Percentiles rank a stretch among this genome's conserved stretches.
Evolutionary conservation across 306 rosid species (phyloP).

Genomic region (Pterocarpus macrocarpus): DNA sequence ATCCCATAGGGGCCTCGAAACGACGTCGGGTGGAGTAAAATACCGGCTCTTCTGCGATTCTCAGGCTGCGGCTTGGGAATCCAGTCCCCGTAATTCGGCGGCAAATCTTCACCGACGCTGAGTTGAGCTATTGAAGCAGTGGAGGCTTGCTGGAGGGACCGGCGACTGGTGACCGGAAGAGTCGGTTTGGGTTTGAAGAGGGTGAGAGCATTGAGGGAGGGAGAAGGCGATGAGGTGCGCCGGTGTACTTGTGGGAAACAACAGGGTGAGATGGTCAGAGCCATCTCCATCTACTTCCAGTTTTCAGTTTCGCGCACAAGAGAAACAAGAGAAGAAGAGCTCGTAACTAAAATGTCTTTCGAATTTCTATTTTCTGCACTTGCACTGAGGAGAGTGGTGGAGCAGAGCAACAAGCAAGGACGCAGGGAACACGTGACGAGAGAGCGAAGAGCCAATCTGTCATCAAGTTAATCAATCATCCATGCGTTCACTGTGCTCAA

Average conservation of each 20-base stretch:
- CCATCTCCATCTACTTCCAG: constrained; percentile 7
- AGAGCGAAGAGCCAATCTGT: neutral
- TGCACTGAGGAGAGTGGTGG: neutral
- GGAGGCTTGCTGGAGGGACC: neutral
- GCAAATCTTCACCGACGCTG: constrained; percentile 60
- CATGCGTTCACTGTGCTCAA: neutral
- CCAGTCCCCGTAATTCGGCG: constrained; percentile 69
- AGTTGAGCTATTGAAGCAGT: constrained; percentile 18
- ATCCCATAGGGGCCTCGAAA: constrained; percentile 85
- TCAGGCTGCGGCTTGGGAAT: constrained; percentile 57
- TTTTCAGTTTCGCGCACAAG: neutral
- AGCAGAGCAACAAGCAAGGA: neutral
- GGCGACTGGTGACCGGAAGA: neutral
- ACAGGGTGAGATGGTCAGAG: constrained; percentile 22
- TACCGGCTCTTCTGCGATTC: constrained; percentile 82
- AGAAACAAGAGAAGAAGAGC: neutral
- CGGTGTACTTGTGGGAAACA: constrained; percentile 13
- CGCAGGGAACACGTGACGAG: constrained; percentile 31
- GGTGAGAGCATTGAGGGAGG: neutral
- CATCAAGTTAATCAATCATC: neutral
- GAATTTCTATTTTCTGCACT: neutral
- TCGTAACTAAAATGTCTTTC: neutral
- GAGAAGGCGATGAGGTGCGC: neutral
- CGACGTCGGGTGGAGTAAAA: constrained; percentile 92
- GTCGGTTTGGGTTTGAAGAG: constrained; percentile 26